phyloP scores from a whole-genome alignment of 2,329 filamentous ascomycete genomes.

The Drechslerella stenobrocha region DNA sequence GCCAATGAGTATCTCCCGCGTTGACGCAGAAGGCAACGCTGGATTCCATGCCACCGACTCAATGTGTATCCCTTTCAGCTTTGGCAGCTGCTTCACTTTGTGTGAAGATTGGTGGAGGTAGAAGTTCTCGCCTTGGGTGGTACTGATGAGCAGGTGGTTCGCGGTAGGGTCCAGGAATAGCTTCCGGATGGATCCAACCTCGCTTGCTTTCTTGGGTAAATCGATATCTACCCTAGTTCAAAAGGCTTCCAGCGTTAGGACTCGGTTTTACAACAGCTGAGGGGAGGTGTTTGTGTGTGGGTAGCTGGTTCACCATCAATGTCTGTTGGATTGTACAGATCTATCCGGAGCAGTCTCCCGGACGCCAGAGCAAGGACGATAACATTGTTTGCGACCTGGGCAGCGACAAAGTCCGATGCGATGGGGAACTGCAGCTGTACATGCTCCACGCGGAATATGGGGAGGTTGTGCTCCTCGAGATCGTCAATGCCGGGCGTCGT shows the following conservation, averaged over 20 bases:
- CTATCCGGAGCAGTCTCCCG: constrained; percentile 88
- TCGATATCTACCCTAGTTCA: constrained; percentile 73
- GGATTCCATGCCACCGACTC: constrained; percentile 95
- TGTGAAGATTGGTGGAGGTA: constrained; percentile 95
- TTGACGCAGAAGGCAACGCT: constrained; percentile 86
- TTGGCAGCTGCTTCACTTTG: constrained; percentile 77
- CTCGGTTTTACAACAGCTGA: background rate
- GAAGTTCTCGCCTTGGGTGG: constrained; percentile 90
- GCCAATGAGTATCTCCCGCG: constrained; percentile 88
- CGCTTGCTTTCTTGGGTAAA: constrained; percentile 86
- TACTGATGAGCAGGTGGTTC: constrained; percentile 89
- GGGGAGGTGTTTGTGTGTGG: constrained; percentile 9
- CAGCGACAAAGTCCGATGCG: constrained; percentile 91
- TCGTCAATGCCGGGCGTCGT: constrained; percentile 55
- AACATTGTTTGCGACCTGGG: constrained; percentile 96
- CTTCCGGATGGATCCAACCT: constrained; percentile 87
- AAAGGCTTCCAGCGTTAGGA: constrained; percentile 38
- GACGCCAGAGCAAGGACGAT: constrained; percentile 89
- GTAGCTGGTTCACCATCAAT: constrained; percentile 71
- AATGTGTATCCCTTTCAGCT: constrained; percentile 81
- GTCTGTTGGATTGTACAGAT: constrained; percentile 88
- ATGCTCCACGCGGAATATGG: constrained; percentile 91
- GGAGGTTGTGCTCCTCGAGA: constrained; percentile 66
- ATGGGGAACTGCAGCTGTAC: constrained; percentile 94
- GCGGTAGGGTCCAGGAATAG: constrained; percentile 98